phyloP scores from a whole-genome alignment of 768 basidiomycete genomes.

The Sporobolomyces phaffii region DNA sequence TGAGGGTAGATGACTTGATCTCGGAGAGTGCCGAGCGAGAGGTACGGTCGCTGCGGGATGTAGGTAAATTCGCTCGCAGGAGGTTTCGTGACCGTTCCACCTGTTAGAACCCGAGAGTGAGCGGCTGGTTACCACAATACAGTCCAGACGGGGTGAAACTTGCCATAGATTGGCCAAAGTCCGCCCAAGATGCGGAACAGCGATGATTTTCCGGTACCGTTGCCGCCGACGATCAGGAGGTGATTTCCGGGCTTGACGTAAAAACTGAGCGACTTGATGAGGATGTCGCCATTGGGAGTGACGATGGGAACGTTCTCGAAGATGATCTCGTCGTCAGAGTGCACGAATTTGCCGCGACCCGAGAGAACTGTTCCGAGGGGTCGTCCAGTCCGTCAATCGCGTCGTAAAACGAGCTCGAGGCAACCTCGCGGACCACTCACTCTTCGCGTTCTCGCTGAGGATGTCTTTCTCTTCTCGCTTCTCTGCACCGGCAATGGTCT shows the following conservation, averaged over 20 bases:
- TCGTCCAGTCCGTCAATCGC: no score
- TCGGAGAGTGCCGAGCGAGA: constrained; percentile 84
- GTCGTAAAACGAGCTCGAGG: neutral
- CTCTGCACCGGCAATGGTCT: constrained; percentile 47
- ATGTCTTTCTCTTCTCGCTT: constrained; percentile 42
- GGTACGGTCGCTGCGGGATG: constrained; percentile 91
- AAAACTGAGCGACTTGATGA: constrained; percentile 78
- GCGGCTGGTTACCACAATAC: no score
- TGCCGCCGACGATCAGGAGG: constrained; percentile 86
- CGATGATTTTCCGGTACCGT: constrained; percentile 55
- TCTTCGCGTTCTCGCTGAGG: constrained; percentile 62
- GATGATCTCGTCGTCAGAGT: constrained; percentile 66
- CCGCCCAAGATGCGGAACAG: constrained; percentile 94
- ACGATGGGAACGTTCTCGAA: constrained; percentile 93
- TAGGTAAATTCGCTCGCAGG: constrained; percentile 80
- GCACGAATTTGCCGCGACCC: constrained; percentile 69
- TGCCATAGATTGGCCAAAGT: constrained; percentile 81
- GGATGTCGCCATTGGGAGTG: constrained; percentile 89
- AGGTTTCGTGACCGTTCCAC: constrained; percentile 82
- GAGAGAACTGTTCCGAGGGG: constrained; percentile 57
- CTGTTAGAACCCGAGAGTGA: no score
- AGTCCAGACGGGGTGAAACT: constrained; percentile 38
- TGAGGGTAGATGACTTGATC: constrained; percentile 98
- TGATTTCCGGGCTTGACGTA: constrained; percentile 88
- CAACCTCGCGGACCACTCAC: constrained; percentile 51